Percentiles rank a stretch among this genome's conserved stretches.
These are phyloP conservation scores for Digitaria exilis DNA, from an alignment of 202 grass and related monocot species.

Conservation along the genomic window DNA sequence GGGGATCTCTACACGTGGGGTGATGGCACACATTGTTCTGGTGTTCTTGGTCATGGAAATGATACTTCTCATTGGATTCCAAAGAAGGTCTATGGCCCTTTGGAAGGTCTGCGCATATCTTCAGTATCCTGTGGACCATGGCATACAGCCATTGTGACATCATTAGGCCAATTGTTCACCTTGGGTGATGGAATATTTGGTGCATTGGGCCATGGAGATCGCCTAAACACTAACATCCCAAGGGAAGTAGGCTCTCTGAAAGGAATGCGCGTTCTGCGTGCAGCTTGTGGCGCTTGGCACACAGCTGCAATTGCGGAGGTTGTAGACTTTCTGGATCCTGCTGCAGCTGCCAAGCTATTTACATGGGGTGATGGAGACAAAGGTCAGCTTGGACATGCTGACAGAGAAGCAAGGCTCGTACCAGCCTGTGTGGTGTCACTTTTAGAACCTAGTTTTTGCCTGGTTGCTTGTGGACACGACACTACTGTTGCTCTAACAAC, in stretches of 20 bases:
- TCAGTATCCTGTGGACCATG: conserved; percentile 75
- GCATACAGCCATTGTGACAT: conserved; percentile 72
- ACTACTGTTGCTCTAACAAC: conserved; percentile 56
- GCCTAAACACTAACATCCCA: conserved; percentile 48
- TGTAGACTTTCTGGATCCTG: conserved; percentile 51
- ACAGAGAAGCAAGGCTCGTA: conserved; percentile 56
- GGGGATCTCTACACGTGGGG: conserved; percentile 85
- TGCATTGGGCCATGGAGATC: conserved; percentile 72
- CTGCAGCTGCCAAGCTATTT: conserved; percentile 60
- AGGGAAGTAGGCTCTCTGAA: conserved; percentile 65
- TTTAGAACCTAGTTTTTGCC: conserved; percentile 51
- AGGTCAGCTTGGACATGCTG: conserved; percentile 68
- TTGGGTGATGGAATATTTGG: conserved; percentile 82
- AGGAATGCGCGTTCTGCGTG: conserved; percentile 56
- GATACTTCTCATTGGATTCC: conserved; percentile 74
- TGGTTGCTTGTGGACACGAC: conserved; percentile 71
- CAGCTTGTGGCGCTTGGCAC: conserved; percentile 81
- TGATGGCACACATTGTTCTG: conserved; percentile 63
- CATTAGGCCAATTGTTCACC: conserved; percentile 65
- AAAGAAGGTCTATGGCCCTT: conserved; percentile 60
- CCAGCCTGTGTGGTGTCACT: conserved; percentile 57
- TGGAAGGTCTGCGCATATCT: conserved; percentile 62
- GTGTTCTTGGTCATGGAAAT: conserved; percentile 68
- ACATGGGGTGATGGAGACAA: conserved; percentile 87
- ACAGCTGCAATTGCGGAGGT: conserved; percentile 70